Conservation (phyloP, 768 basidiomycete genomes). For the Tulasnella sp. region DNA sequence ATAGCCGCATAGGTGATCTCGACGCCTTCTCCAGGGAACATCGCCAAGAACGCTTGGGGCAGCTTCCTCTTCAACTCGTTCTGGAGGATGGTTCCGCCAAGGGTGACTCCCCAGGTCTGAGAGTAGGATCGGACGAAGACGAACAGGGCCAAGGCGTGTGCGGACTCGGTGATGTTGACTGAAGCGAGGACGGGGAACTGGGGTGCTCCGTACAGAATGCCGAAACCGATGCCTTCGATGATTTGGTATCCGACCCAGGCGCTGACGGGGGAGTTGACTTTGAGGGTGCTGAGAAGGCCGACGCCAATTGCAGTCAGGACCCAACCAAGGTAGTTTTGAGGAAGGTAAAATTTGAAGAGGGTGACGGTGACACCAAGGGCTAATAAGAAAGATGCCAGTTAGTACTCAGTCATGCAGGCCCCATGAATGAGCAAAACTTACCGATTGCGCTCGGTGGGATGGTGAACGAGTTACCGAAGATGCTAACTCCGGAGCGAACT, state of each 20-base stretch:
- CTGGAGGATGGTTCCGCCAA: conserved; percentile 47
- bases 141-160: conserved; percentile 28
- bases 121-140: conserved; percentile 35
- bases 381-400: neutral
- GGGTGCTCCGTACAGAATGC: conserved; percentile 26
- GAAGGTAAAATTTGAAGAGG: conserved; percentile 38
- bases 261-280: neutral
- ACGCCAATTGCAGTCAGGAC: conserved; percentile 37
- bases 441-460: conserved; percentile 31
- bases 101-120: neutral
- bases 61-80: conserved; percentile 46
- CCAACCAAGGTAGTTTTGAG: conserved; percentile 41
- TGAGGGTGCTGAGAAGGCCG: conserved; percentile 35
- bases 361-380: conserved; percentile 33
- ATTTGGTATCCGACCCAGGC: conserved; percentile 22
- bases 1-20: conserved; percentile 31
- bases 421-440: conserved; percentile 4
- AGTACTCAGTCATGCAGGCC: neutral
- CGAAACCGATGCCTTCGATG: conserved; percentile 19
- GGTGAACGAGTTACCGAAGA: conserved; percentile 24
- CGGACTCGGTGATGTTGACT: conserved; percentile 18
- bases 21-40: conserved; percentile 30
- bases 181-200: conserved; percentile 36
- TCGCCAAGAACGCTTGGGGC: conserved; percentile 39
- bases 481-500: neutral